Evolutionary conservation across 2,329 filamentous ascomycete species (phyloP), one percentile per base, ranked within the genome.

Genomic region (Cercospora beticola): DNA sequence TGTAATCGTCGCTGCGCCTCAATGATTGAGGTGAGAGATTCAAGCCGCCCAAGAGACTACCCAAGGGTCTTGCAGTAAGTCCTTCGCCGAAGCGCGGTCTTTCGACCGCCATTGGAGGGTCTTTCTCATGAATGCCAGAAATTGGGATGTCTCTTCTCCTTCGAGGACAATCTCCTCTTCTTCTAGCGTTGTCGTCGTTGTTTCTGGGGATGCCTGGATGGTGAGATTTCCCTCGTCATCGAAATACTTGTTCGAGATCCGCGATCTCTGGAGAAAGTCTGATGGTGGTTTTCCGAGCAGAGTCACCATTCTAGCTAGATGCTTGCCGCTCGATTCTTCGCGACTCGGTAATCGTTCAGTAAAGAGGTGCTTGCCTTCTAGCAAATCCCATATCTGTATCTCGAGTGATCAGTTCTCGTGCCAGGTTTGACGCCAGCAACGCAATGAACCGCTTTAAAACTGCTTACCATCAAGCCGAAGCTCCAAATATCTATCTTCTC

Each of bases 41-140:
- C 12, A 54, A 5, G 14, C 49, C 6, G 49, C 49, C 31, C 56
- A 59, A 30, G 54, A 43, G 4, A 28, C 4, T 46, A 81, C 72
- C 78, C 79, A 81, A 62, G 77, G 76, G 70, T 81, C 75, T 5
- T 77, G 71, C n/a, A 81, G 71, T 23, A 82, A 73, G 67, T 81
- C 71, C 64, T 71, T 76, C 10, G 81, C 78, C 5, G 77, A 77
- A 61, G 68, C 74, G 49, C 80, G 76, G 33, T 81, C 77, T 70
- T 81, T 79, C 23, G 79, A 79, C 21, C 77, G 59, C 79, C 80
- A 82, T 58, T 74, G 74, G 14, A 82, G 70, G 78, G 82, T 82
- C 6, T 72, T 76, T 57, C 70, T 70, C 40, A 81, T 73, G 64
- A 82, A 81, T 12, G 49, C 43, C 2, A 81, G 40, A 68, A 81